Base-by-base conservation (phyloP, 306 rosid species). In the Aeschynomene evenia region DNA sequence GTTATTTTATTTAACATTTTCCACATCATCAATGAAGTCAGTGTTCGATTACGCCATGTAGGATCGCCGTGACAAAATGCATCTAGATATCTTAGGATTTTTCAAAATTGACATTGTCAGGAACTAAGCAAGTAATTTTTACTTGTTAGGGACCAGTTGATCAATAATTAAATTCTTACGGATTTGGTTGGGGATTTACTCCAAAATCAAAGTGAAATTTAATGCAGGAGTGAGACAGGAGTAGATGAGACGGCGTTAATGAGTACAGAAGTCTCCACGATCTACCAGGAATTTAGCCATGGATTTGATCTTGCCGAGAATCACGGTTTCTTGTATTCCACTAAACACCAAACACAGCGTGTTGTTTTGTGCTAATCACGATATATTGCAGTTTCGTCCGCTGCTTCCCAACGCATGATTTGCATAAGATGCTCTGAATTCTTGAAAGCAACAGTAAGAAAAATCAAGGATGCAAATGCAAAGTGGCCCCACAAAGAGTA, bases 291-390 rank as follows among this genome's bases (percentile, higher is more conserved):
- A 12, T 55, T 5, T 55, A 31, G 34, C 14, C 53, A 9, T 42
- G 15, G 62, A 61, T 59, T 50, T 22, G 52, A 58, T 68, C 22
- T 39, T 19, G 36, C 58, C 75, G 75, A 76, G 64, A 68, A 76
- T 76, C 75, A 68, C 64, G 71, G 71, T 18, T 52, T 12, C 37
- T 49, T 76, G 20, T 50, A 42, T 59, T 49, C 55, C 49, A 28
- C 75, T 18, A 60, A 23, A 48, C 42, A 22, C 23, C 18, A 2
- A 50, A 28, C n/a, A 18, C 59, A 5, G 2, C 58, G 26, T 68
- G 37, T 36, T 3, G 14, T 15, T 75, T 75, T 8, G n/a, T 10
- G 21, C 33, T 33, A 48, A 51, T 63, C 26, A 20, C 78, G 40
- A 21, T 57, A 20, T 18, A 10, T 8, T 52, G 54, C 13, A 29